These are phyloP conservation scores for Solanum peruvianum DNA, from an alignment of 257 asterid genomes.

Conservation along the genomic window DNA sequence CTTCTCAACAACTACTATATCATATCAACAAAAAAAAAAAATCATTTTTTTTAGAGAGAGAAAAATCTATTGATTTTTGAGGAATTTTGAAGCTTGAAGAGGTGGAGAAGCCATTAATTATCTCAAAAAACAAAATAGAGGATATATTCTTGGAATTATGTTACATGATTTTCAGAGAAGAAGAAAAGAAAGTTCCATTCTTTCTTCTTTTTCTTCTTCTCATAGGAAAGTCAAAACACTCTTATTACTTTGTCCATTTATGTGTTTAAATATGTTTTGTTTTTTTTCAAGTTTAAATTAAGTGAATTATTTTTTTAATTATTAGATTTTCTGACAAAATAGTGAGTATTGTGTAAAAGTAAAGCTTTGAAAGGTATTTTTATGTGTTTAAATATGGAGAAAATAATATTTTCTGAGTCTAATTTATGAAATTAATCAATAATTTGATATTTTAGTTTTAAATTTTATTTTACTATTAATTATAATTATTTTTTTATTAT, in stretches of 20 bases:
- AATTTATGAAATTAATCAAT: too few species aligned
- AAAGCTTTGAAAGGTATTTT: too few species aligned
- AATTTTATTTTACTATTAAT: too few species aligned
- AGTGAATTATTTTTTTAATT: neutral
- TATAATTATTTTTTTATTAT: too few species aligned
- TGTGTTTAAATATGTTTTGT: too few species aligned
- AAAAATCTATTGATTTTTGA: neutral
- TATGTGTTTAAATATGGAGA: neutral
- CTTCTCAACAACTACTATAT: neutral
- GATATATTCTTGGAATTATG: neutral
- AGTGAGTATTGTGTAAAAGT: neutral
- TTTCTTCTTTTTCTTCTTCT: neutral
- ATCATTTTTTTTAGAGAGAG: too few species aligned
- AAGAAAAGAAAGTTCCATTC: neutral
- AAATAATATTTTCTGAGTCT: too few species aligned
- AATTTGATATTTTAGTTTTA: too few species aligned
- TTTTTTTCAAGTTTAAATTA: too few species aligned
- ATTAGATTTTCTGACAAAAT: too few species aligned
- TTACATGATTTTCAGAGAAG: neutral
- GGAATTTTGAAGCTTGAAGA: constrained; percentile 15
- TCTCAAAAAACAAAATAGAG: neutral
- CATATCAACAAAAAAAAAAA: neutral
- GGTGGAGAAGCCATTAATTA: constrained; percentile 11
- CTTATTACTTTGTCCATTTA: too few species aligned
- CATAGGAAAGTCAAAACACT: neutral